Evolutionary conservation across 1,139 yeast species (phyloP), one percentile per base, ranked within the genome.

Genomic region (Magnusiomyces magnusii): DNA sequence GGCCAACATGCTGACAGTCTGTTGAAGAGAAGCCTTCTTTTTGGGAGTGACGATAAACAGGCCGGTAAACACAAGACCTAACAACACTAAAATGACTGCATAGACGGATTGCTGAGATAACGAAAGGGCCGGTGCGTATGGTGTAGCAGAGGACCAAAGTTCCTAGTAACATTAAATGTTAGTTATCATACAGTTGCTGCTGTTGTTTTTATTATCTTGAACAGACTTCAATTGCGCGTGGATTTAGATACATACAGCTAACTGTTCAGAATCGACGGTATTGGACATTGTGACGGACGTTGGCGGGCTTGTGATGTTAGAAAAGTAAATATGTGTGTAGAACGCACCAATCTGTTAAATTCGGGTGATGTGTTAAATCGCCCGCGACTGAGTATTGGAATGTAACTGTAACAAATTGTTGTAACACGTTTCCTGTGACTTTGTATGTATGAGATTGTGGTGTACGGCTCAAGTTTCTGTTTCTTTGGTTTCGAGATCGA

Each of bases 271-370:
- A 80, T 86, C 3, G 90, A 85, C 62, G 85, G 85, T 66, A 83
- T 83, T 84, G 60, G 95, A 95, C 0, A 86, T 85, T 66, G 83
- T 87, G 64, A 86, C 87, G 3, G 80, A 80, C 63, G 72, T 67
- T 0, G 70, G 75, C 17, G 75, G 76, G 58, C 84, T 87, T 62
- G 71, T n/a, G n/a, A n/a, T n/a, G n/a, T 31, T 7, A 13, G 36
- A 7, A 7, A 31, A 31, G 13, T 13, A 31, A 31, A 31, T 31
- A 31, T 31, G 7, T 31, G 36, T 31, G 36, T 31, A 31, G 13
- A 31, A n/a, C n/a, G n/a, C 36, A 31, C 36, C 36, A 31, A 31
- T 31, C n/a, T 31, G 36, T 31, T 7, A 31, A 7, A 31, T 31
- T 31, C 36, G 7, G 36, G 36, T 31, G 36, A 31, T 31, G 36